Percentiles rank a stretch among this genome's conserved stretches.
Conservation (phyloP, 306 rosid genomes). For the Vigna reflexopilosa region DNA sequence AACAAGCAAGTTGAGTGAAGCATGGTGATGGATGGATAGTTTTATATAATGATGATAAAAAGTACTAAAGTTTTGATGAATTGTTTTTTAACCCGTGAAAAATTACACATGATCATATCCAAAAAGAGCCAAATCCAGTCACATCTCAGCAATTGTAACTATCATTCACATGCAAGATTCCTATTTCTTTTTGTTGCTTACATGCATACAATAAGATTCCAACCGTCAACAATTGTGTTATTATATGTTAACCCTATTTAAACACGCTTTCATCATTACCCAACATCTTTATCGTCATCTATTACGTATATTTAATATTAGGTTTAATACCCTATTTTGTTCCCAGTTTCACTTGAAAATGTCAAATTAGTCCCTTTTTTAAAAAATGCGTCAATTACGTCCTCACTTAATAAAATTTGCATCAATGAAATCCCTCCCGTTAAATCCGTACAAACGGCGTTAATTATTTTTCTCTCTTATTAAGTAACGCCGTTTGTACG, state of each 20-base stretch:
- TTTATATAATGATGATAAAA: background rate
- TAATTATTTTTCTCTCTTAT: too few species aligned
- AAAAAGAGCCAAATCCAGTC: conserved; percentile 16
- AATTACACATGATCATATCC: background rate
- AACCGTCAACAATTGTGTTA: background rate
- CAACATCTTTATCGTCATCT: background rate
- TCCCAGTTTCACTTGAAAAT: too few species aligned
- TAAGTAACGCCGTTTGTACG: too few species aligned
- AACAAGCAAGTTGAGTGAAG: background rate
- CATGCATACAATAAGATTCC: conserved; percentile 40
- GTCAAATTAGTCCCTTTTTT: too few species aligned
- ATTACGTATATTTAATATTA: background rate
- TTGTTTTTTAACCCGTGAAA: conserved; percentile 19
- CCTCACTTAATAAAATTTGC: too few species aligned
- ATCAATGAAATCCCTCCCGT: too few species aligned
- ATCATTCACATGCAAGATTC: conserved; percentile 42
- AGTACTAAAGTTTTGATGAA: background rate
- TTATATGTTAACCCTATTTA: conserved; percentile 20
- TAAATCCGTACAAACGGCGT: too few species aligned
- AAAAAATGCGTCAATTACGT: too few species aligned
- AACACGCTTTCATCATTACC: background rate
- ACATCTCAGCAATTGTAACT: conserved; percentile 9
- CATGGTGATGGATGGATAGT: background rate
- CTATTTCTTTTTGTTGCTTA: conserved; percentile 17
- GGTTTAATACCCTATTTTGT: too few species aligned